phyloP scores from a whole-genome alignment of 129 eudicot species.

The Tagetes erecta region DNA sequence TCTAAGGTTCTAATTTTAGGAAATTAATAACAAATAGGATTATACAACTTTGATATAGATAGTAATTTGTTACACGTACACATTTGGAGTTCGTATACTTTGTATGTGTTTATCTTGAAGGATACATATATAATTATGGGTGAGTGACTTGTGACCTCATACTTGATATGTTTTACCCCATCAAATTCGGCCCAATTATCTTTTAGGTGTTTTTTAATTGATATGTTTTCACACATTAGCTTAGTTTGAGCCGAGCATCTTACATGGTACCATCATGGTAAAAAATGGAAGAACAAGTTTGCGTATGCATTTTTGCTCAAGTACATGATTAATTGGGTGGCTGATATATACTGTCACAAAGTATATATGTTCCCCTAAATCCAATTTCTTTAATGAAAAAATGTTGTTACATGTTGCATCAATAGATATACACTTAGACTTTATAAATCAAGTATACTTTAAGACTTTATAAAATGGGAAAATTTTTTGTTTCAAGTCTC shows the following conservation, averaged over 20 bases:
- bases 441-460: slow-evolving; percentile 2
- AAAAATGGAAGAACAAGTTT: slow-evolving; percentile 50
- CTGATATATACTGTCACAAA: slow-evolving; percentile 86
- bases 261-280: no score
- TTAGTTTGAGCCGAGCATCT: no score
- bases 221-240: no score
- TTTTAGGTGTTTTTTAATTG: no score
- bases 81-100: neutral
- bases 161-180: neutral
- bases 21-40: neutral
- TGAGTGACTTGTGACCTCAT: neutral
- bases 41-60: neutral
- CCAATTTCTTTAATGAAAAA: neutral
- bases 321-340: slow-evolving; percentile 86
- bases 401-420: slow-evolving; percentile 8
- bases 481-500: no score
- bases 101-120: neutral
- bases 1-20: neutral
- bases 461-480: no score
- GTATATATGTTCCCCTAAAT: slow-evolving; percentile 40
- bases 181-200: no score
- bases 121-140: neutral
- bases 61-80: neutral
- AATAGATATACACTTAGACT: slow-evolving; percentile 15
- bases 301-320: slow-evolving; percentile 69